Base-by-base conservation (phyloP, 495 filamentous ascomycete species). In the Hypoxylon crocopeplum region DNA sequence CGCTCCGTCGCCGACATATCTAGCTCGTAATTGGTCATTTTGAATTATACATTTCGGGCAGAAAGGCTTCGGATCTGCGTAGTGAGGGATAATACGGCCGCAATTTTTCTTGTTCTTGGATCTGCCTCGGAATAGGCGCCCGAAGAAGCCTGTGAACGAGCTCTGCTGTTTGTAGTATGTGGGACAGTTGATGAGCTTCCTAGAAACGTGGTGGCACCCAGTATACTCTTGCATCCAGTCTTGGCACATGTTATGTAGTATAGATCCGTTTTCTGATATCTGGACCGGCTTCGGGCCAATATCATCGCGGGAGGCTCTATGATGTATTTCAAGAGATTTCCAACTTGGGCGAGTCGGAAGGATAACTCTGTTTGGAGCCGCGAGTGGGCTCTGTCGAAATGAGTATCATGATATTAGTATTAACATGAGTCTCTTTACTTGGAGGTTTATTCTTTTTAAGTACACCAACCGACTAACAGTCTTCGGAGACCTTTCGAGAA, bases 101-200 rank as follows among this genome's bases (percentile, higher is more conserved):
- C 68, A 70, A 30, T 66, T n/a, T 36, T 58, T 56, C 41, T 29
- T 63, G 2, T 56, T 37, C 48, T 17, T 56, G 8, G 30, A 3
- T 13, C 7, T 39, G 1, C 55, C n/a, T 22, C 15, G 19, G 12
- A 55, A 57, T 25, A 52, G 47, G 7, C 57, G 19, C 0, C 58
- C 52, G 11, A 70, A 13, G n/a, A 68, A 50, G 1, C 55, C 46
- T 19, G 33, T 61, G 1, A 62, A 38, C 3, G 33, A 39, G 15
- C 27, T 27, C 47, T 66, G 54, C 22, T 66, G 50, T 20, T 66
- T 66, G n/a, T 63, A 25, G 34, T 66, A 42, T 19, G 58, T 56
- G 4, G 65, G 68, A 25, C 65, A 70, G n/a, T 59, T 46, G 12
- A 62, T 66, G 24, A 68, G 22, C 6, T 53, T 58, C 3, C 49